phyloP scores from a whole-genome alignment of 768 basidiomycete species.

The Mycena haematopus region DNA sequence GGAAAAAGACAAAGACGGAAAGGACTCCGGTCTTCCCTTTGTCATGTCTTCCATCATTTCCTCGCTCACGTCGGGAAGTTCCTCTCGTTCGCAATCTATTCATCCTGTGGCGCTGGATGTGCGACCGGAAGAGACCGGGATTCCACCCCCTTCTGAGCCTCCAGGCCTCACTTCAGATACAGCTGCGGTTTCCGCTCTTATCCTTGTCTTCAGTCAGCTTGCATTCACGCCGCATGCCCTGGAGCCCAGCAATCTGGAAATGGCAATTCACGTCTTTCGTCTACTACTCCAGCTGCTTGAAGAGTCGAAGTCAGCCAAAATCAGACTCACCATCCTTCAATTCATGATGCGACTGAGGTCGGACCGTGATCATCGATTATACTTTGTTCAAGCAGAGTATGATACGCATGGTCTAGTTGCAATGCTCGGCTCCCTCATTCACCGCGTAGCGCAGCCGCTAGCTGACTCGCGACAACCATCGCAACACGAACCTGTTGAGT shows the following conservation, averaged over 20 bases:
- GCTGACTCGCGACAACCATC: conserved; percentile 7
- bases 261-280: conserved; percentile 62
- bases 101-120: conserved; percentile 49
- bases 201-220: conserved; percentile 72
- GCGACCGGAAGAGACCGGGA: conserved; percentile 36
- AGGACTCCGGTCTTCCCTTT: conserved; percentile 54
- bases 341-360: conserved; percentile 90
- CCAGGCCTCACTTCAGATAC: conserved; percentile 53
- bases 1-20: conserved; percentile 54
- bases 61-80: conserved; percentile 58
- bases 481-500: conserved; percentile 23
- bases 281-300: conserved; percentile 55
- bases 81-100: conserved; percentile 65
- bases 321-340: conserved; percentile 76
- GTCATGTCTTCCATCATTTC: conserved; percentile 68
- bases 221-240: conserved; percentile 71
- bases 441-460: conserved; percentile 43
- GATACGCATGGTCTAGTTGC: conserved; percentile 64
- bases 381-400: conserved; percentile 59
- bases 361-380: conserved; percentile 88
- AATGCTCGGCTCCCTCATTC: conserved; percentile 69
- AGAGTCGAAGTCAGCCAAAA: conserved; percentile 57
- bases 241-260: conserved; percentile 48
- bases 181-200: conserved; percentile 66
- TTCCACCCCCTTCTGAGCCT: conserved; percentile 34